Evolutionary conservation across 2,329 filamentous ascomycete species (phyloP).

Genomic region (Thermothelomyces thermophilus): DNA sequence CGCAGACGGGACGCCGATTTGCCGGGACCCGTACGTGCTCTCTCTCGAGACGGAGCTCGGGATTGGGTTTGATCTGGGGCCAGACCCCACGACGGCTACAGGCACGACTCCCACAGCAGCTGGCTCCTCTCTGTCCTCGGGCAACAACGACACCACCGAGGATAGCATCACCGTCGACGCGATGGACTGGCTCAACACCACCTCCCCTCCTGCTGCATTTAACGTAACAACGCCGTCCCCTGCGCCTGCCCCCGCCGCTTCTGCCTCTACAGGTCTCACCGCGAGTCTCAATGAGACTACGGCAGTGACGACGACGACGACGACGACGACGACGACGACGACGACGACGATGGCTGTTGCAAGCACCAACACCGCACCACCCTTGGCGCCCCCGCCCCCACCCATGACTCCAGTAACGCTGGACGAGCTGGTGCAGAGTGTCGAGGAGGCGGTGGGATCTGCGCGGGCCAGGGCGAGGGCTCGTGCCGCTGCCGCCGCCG

Average conservation of each 20-base stretch:
- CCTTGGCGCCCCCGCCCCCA: neutral
- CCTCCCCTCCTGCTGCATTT: neutral
- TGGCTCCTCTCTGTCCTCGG: neutral
- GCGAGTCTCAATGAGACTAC: too few relatives aligned
- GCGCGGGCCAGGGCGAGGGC: conserved; percentile 19
- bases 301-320: too few relatives aligned
- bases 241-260: neutral
- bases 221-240: too few relatives aligned
- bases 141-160: neutral
- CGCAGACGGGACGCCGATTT: conserved; percentile 10
- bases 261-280: neutral
- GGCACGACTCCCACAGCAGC: neutral
- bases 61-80: neutral
- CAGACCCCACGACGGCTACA: too few relatives aligned
- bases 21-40: conserved; percentile 11
- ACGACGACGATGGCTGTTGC: too few relatives aligned
- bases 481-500: conserved; percentile 8
- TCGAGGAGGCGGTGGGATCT: conserved; percentile 25
- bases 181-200: conserved; percentile 3
- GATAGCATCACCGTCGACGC: neutral
- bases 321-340: neutral
- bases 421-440: conserved; percentile 29
- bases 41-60: conserved; percentile 12
- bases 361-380: too few relatives aligned
- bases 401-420: conserved; percentile 30